Base-by-base conservation (phyloP, 129 eudicot genomes). In the Flaveria bidentis region DNA sequence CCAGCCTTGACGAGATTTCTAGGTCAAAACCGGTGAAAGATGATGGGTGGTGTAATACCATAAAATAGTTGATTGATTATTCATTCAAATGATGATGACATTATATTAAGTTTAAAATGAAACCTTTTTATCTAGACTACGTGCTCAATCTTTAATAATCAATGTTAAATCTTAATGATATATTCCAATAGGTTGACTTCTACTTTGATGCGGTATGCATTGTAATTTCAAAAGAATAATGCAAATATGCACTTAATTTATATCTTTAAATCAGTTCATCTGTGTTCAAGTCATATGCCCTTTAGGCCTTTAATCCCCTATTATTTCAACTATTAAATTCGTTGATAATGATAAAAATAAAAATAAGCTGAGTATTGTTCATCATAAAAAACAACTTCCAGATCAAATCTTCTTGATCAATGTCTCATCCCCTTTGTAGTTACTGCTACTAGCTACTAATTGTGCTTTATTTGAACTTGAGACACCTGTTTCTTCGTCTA, bases 401-500 rank as follows among this genome's bases (percentile, higher is more conserved):
- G 39, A 25, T 60, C 66, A 60, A 25, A 60, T 25, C 39, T 60
- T 60, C 66, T 60, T 60, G 41, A 60, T 60, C 39, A 25, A 16
- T 60, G 79, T 81, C 66, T 78, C 46, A 30, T 53, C 76, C 0
- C 61, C 66, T 75, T 66, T 72, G 72, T 30, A 14, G 39, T 52
- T 77, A 49, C 81, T 55, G 49, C 58, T 67, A 16, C 45, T 62
- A 28, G 45, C 22, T 62, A 7, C 69, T 30, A 63, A 25, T 14
- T 63, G 69, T 60, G 66, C 11, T 63, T 63, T 63, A 65, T 36
- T 41, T 50, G 83, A 23, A 30, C 75, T 30, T 16, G 60, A 36
- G 2, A 42, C 12, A 1, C 82, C 86, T 1, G 79, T 79, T 68
- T 88, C 97, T 81, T 88, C 93, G 13, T 90, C 91, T 28, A 88